These are phyloP conservation scores for Xylariaceae sp. DNA, from an alignment of 2,329 filamentous ascomycete species.

Conservation along the genomic window DNA sequence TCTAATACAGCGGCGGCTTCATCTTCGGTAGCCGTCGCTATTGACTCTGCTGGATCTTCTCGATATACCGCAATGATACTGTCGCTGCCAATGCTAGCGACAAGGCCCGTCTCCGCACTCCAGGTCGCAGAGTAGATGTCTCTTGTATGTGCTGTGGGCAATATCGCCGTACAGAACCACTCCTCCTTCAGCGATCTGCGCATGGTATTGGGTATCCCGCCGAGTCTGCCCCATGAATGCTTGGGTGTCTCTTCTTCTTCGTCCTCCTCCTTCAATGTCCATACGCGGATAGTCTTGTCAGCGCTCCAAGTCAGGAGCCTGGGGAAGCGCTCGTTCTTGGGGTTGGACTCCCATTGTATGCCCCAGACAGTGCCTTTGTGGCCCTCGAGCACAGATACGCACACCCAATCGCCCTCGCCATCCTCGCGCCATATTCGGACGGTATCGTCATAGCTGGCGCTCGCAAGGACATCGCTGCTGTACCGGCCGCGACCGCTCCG, in stretches of 20 bases:
- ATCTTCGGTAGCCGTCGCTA: constrained; percentile 3
- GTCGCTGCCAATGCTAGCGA: constrained; percentile 89
- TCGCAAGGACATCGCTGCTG: constrained; percentile 73
- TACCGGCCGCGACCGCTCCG: constrained; percentile 47
- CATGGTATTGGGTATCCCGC: constrained; percentile 85
- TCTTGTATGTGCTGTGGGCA: constrained; percentile 74
- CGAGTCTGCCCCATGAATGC: constrained; percentile 43
- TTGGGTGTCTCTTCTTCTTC: constrained; percentile 39
- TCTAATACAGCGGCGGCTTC: constrained; percentile 29
- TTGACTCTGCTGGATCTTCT: constrained; percentile 44
- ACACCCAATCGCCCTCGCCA: constrained; percentile 85
- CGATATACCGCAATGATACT: constrained; percentile 76
- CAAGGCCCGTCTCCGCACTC: constrained; percentile 72
- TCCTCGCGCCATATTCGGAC: constrained; percentile 89
- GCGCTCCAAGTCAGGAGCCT: constrained; percentile 82
- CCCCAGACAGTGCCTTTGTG: constrained; percentile 90
- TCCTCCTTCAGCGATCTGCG: constrained; percentile 73
- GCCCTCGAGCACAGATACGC: constrained; percentile 75
- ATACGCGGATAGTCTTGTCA: constrained; percentile 75
- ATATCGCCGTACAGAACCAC: constrained; percentile 74
- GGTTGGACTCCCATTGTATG: constrained; percentile 64
- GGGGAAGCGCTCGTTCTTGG: constrained; percentile 45
- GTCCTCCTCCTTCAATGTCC: constrained; percentile 62
- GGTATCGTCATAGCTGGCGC: constrained; percentile 91
- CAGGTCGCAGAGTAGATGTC: constrained; percentile 83